phyloP scores from a whole-genome alignment of 352 stramenopile genomes.

The Phytophthora citricola region DNA sequence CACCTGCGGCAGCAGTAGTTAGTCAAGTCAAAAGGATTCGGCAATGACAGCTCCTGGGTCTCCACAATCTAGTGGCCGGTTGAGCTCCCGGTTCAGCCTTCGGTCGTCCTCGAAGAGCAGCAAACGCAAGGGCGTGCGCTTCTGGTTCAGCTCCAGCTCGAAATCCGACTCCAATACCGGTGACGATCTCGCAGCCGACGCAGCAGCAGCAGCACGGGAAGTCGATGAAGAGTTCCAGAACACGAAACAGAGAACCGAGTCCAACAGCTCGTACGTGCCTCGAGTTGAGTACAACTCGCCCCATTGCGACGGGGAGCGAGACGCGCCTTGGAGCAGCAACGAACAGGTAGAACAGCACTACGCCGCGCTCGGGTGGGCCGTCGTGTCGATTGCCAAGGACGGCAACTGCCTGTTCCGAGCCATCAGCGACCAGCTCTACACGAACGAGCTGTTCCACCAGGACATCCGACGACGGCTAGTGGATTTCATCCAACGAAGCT shows the following conservation, averaged over 20 bases:
- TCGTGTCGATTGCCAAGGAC: conserved; percentile 42
- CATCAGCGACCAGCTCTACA: conserved; percentile 68
- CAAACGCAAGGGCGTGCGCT: conserved; percentile 30
- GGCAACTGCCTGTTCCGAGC: conserved; percentile 68
- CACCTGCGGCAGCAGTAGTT: not conserved
- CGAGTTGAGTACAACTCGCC: conserved; percentile 25
- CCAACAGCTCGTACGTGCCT: conserved; percentile 11
- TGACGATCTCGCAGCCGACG: conserved; percentile 15
- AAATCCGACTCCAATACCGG: not conserved
- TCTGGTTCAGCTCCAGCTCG: conserved; percentile 34
- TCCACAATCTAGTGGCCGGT: not conserved
- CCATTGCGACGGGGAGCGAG: conserved; percentile 15
- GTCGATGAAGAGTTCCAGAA: conserved; percentile 15
- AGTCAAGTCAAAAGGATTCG: not conserved
- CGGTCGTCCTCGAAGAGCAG: conserved; percentile 24
- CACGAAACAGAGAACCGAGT: conserved; percentile 16
- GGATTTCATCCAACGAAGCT: conserved; percentile 50
- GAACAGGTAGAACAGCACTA: conserved; percentile 53
- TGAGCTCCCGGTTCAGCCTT: conserved; percentile 24
- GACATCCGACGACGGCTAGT: conserved; percentile 51
- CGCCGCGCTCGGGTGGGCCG: conserved; percentile 36
- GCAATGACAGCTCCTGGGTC: conserved; percentile 22
- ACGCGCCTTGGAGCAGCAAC: conserved; percentile 43
- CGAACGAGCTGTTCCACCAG: conserved; percentile 45
- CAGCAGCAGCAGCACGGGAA: conserved; percentile 15